Conservation (phyloP, 768 basidiomycete genomes). For the Macrolepiota fuliginosa region DNA sequence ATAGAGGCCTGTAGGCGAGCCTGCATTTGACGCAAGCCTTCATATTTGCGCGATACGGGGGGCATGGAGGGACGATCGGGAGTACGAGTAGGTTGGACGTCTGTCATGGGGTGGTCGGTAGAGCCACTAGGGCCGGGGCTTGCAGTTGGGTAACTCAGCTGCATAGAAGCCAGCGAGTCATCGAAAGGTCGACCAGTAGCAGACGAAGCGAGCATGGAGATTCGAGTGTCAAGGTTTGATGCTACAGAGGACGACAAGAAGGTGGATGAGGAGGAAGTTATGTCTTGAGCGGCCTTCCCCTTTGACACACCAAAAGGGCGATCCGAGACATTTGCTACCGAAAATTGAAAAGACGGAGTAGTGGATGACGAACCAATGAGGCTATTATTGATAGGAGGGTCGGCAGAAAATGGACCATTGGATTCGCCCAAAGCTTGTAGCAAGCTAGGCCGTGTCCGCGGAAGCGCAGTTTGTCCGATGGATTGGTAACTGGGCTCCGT, state of each 20-base stretch:
- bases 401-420: background rate
- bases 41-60: background rate
- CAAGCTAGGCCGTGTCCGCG: background rate
- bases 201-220: background rate
- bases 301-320: background rate
- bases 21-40: constrained; percentile 7
- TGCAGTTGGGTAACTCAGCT: background rate
- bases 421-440: constrained; percentile 1
- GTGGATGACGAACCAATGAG: background rate
- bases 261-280: background rate
- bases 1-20: background rate
- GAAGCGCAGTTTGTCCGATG: background rate
- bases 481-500: background rate
- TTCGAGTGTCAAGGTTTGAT: background rate
- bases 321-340: background rate
- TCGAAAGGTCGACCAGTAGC: background rate
- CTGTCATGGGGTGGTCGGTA: background rate
- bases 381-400: background rate
- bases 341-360: background rate
- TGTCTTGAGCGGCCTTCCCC: background rate
- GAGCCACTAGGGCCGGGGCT: background rate
- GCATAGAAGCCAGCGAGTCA: background rate
- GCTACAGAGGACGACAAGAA: background rate
- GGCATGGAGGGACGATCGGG: background rate
- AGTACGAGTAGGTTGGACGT: background rate